Percentiles rank a stretch among this genome's conserved stretches.
These are phyloP conservation scores for Pterocarpus macrocarpus DNA, from an alignment of 306 rosid genomes.

Conservation along the genomic window DNA sequence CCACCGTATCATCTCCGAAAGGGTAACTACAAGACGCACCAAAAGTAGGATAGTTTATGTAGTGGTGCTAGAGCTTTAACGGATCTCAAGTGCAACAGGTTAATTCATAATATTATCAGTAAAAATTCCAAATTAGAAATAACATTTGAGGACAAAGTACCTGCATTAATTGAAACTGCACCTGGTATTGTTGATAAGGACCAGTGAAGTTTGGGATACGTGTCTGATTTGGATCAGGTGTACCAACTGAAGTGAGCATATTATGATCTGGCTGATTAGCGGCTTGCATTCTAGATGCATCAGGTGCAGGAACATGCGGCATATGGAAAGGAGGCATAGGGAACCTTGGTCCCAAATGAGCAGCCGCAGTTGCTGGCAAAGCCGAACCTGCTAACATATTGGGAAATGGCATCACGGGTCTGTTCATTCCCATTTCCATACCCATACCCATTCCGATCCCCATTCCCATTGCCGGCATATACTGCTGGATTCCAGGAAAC, in stretches of 20 bases:
- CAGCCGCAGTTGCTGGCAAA: constrained; percentile 67
- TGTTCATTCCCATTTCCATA: constrained; percentile 80
- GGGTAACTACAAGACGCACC: background rate
- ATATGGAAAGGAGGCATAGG: constrained; percentile 72
- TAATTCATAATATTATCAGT: background rate
- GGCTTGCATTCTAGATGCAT: constrained; percentile 63
- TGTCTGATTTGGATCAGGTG: constrained; percentile 65
- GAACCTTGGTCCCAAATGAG: constrained; percentile 79
- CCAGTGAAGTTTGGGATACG: constrained; percentile 64
- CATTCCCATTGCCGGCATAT: constrained; percentile 85
- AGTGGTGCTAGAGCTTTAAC: constrained; percentile 1
- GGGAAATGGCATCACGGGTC: constrained; percentile 80
- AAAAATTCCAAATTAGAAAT: background rate
- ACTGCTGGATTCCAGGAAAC: constrained; percentile 89
- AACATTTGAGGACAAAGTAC: constrained; percentile 52
- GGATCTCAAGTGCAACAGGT: constrained; percentile 18
- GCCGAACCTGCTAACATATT: constrained; percentile 72
- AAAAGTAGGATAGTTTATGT: constrained; percentile 21
- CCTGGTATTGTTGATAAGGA: constrained; percentile 82
- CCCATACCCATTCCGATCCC: constrained; percentile 89
- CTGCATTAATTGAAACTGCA: constrained; percentile 70
- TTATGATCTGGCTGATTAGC: constrained; percentile 58
- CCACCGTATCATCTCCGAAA: background rate
- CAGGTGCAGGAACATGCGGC: constrained; percentile 65
- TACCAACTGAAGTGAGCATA: constrained; percentile 51